Conservation (phyloP, 2,329 filamentous ascomycete genomes). For the Stagonosporopsis rhizophila region DNA sequence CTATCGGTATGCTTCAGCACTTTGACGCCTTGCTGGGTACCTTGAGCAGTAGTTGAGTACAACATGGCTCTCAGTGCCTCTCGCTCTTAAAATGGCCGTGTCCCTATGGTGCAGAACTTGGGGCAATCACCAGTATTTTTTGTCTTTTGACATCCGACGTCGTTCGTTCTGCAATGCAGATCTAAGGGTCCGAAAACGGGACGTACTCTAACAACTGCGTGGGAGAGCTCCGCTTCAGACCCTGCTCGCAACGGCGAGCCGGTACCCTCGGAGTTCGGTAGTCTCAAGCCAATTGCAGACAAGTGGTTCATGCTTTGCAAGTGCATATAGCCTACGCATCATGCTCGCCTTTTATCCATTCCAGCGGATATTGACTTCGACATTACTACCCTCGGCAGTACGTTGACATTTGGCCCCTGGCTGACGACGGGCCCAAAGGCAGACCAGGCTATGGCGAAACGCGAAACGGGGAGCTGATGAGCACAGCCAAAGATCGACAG, state of each 20-base stretch:
- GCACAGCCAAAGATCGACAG: too few relatives aligned
- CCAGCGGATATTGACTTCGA: not conserved
- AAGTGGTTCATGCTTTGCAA: not conserved
- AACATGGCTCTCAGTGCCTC: not conserved
- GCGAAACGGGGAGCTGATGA: not conserved
- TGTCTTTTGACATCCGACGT: not conserved
- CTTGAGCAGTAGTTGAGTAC: not conserved
- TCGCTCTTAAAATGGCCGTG: not conserved
- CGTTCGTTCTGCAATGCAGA: not conserved
- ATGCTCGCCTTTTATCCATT: not conserved
- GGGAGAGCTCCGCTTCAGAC: not conserved
- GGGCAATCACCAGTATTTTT: too few relatives aligned
- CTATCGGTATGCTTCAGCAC: not conserved
- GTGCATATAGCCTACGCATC: conserved; percentile 7
- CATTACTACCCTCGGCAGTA: not conserved
- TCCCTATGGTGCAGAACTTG: not conserved
- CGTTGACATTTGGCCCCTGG: not conserved
- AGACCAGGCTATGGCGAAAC: not conserved
- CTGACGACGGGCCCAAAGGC: not conserved
- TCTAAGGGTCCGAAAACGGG: not conserved
- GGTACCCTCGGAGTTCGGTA: conserved; percentile 11
- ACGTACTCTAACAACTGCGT: not conserved
- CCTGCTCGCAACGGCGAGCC: not conserved
- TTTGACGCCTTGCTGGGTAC: not conserved
- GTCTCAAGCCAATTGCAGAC: conserved; percentile 1